phyloP scores from a whole-genome alignment of 2,329 filamentous ascomycete species.

The Ascochyta clinopodiicola region DNA sequence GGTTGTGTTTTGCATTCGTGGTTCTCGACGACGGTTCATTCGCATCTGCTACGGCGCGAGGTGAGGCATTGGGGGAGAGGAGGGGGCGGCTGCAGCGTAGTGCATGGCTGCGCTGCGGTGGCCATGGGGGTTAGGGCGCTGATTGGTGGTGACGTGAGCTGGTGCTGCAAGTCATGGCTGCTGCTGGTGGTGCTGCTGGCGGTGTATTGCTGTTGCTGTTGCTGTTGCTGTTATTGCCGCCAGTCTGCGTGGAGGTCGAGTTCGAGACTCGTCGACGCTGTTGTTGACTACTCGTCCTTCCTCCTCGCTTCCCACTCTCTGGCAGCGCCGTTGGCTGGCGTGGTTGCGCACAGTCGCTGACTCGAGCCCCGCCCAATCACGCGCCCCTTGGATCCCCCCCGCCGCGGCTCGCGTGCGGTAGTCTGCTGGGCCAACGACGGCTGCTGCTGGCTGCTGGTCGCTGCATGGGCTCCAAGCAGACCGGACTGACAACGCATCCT shows the following conservation, averaged over 20 bases:
- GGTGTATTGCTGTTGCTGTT: background rate
- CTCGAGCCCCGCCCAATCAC: constrained; percentile 11
- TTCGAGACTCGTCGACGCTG: background rate
- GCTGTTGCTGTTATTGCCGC: background rate
- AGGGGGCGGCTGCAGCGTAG: constrained; percentile 15
- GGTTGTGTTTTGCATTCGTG: background rate
- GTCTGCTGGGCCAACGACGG: background rate
- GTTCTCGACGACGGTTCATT: background rate
- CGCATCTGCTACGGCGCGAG: background rate
- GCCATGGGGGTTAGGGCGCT: constrained; percentile 2
- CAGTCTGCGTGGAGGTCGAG: constrained; percentile 4
- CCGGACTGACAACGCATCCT: constrained; percentile 29
- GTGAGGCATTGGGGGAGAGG: constrained; percentile 26
- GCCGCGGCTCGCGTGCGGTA: background rate
- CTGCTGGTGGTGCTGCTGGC: background rate
- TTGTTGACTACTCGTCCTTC: background rate
- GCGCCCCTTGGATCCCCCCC: background rate
- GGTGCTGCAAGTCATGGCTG: constrained; percentile 7
- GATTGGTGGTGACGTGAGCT: constrained; percentile 22
- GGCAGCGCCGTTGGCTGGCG: background rate
- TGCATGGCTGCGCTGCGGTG: constrained; percentile 11
- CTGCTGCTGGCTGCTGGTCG: too few species aligned
- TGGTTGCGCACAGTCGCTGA: constrained; percentile 4
- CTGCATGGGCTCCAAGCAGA: background rate
- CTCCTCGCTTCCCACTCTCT: background rate